Conservation (phyloP, 306 rosid genomes). For the Cucumis hystrix region DNA sequence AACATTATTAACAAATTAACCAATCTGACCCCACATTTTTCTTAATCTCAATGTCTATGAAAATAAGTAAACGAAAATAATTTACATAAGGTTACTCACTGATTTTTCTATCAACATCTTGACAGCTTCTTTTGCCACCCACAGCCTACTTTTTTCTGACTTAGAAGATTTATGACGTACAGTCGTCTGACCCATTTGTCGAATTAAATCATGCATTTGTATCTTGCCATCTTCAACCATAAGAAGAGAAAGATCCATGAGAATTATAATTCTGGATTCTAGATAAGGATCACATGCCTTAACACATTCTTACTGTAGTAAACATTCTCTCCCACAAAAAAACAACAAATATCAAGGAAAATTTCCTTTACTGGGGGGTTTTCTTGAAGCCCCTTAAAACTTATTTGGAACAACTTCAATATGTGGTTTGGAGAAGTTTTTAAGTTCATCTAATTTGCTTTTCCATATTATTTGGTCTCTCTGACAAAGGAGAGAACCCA, state of each 20-base stretch:
- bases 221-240: neutral
- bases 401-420: conserved; percentile 5
- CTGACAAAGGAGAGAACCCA: neutral
- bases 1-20: too few species aligned
- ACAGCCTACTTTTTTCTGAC: neutral
- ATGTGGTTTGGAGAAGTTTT: neutral
- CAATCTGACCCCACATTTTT: too few species aligned
- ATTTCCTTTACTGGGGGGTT: conserved; percentile 8
- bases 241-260: conserved; percentile 9
- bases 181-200: conserved; percentile 26
- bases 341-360: conserved; percentile 26
- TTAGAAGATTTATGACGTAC: neutral
- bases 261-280: conserved; percentile 4
- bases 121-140: neutral
- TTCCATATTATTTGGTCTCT: neutral
- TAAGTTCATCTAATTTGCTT: conserved; percentile 1
- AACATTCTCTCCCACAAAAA: conserved; percentile 11
- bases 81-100: too few species aligned
- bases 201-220: conserved; percentile 11
- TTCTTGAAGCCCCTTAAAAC: conserved; percentile 7
- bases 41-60: too few species aligned
- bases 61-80: too few species aligned
- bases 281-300: conserved; percentile 13
- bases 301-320: neutral
- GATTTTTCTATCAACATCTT: neutral